Base-by-base conservation (phyloP, 495 filamentous ascomycete species). In the Penicillium subrubescens region DNA sequence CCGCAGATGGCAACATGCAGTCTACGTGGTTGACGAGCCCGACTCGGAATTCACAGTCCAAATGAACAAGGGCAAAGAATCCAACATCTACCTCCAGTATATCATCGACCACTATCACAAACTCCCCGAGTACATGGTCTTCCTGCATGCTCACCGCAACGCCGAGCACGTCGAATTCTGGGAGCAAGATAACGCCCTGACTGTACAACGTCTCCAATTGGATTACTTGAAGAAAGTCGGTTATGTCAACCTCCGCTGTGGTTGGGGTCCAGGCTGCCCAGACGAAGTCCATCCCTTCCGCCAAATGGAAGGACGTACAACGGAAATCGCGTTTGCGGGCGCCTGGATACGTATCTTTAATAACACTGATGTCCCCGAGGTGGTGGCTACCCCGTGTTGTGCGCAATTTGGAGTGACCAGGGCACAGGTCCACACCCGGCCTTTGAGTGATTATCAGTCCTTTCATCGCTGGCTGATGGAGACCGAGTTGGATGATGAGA, bases 331-430 rank as follows among this genome's bases (percentile, higher is more conserved):
- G 0, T 71, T 73, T 46, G 65, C 70, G 0, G 70, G 64, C 11
- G 77, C 74, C 1, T 86, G 82, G 77, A 70, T 71, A 19, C 66
- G 71, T 17, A 75, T 86, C 0, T 85, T 86, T 59, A 83, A 83
- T 21, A 72, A 73, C 29, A 77, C 71, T 56, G 37, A 79, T 37
- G 63, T 84, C 1, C 84, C 84, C 0, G 75, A 79, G 2, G 62
- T 78, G 0, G 67, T 90, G 1, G 84, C 75, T 0, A 76, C 77
- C 2, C 76, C 84, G 12, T 92, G 90, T 67, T 92, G 89, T 73
- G 84, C 88, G 46, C 90, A 92, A 72, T 92, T 93, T 63, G 89
- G 86, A 0, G 87, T 90, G 7, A 82, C 82, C 8, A 71, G 79
- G 23, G 79, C 84, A 1, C 79, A 82, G 57, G 79, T 92, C 3